Conservation (phyloP, 1,284 basidiomycete genomes). For the Ceratobasidium sp. region DNA sequence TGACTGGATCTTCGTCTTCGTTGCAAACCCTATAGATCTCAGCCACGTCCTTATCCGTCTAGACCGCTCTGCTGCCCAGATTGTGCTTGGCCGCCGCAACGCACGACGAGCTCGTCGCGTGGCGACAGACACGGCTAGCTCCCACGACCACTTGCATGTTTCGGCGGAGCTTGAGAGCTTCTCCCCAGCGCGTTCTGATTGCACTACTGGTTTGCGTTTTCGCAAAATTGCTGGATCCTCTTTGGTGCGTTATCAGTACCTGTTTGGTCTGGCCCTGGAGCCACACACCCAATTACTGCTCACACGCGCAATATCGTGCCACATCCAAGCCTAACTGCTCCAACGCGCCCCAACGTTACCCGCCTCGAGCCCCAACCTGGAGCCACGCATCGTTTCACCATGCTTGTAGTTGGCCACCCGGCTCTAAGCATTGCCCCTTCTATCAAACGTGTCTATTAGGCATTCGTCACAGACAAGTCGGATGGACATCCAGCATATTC, state of each 20-base stretch:
- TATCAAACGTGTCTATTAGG: too few relatives aligned
- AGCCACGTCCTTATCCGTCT: background rate
- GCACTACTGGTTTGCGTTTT: background rate
- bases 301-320: constrained; percentile 12
- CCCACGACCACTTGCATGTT: constrained; percentile 31
- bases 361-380: too few relatives aligned
- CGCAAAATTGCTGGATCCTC: background rate
- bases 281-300: background rate
- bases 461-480: background rate
- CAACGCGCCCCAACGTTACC: background rate
- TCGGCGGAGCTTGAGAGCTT: constrained; percentile 12
- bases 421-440: too few relatives aligned
- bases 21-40: background rate
- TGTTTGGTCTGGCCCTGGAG: constrained; percentile 3
- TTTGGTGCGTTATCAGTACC: constrained; percentile 1
- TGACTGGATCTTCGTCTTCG: background rate
- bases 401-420: background rate
- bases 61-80: background rate
- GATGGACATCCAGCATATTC: background rate
- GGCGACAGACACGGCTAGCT: background rate
- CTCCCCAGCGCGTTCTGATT: background rate
- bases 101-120: constrained; percentile 1
- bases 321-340: constrained; percentile 5
- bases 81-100: background rate
- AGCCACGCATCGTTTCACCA: too few relatives aligned